These are phyloP conservation scores for Austroboletus eburneus DNA, from an alignment of 768 basidiomycete species.

Conservation along the genomic window DNA sequence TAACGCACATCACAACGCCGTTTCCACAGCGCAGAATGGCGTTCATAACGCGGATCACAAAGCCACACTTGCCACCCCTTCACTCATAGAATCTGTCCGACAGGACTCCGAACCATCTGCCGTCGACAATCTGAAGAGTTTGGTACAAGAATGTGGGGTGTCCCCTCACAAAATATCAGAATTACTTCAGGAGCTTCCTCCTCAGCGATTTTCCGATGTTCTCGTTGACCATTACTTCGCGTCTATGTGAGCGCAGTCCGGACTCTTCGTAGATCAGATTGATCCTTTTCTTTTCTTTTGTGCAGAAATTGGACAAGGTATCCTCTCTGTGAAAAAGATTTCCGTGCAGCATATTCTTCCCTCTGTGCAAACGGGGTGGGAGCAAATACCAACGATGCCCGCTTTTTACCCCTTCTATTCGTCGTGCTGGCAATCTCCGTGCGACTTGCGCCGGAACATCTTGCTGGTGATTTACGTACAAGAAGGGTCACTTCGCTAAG, in stretches of 20 bases:
- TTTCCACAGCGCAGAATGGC: constrained; percentile 20
- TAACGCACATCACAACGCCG: constrained; percentile 7
- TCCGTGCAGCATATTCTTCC: constrained; percentile 66
- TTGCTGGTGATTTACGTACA: constrained; percentile 74
- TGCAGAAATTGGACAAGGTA: constrained; percentile 90
- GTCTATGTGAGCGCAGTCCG: constrained; percentile 49
- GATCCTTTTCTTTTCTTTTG: too few species aligned
- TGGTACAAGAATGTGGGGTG: constrained; percentile 91
- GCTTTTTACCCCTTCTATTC: constrained; percentile 88
- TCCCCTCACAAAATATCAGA: constrained; percentile 88
- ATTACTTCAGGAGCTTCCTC: constrained; percentile 83
- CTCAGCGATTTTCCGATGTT: constrained; percentile 65
- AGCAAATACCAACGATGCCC: constrained; percentile 70
- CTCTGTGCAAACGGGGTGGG: constrained; percentile 58
- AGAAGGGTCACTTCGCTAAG: constrained; percentile 77
- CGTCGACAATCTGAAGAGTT: constrained; percentile 76
- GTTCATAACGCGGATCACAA: constrained; percentile 26
- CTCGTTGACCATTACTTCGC: constrained; percentile 82
- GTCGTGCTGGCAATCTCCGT: constrained; percentile 88
- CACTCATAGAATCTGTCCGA: constrained; percentile 40
- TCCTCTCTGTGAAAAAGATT: constrained; percentile 82
- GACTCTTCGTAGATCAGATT: constrained; percentile 1
- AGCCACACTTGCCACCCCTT: constrained; percentile 24
- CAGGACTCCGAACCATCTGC: constrained; percentile 48
- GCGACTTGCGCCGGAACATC: constrained; percentile 77